Base-by-base conservation (phyloP, 2,329 filamentous ascomycete genomes). In the Cladosporium sp. region DNA sequence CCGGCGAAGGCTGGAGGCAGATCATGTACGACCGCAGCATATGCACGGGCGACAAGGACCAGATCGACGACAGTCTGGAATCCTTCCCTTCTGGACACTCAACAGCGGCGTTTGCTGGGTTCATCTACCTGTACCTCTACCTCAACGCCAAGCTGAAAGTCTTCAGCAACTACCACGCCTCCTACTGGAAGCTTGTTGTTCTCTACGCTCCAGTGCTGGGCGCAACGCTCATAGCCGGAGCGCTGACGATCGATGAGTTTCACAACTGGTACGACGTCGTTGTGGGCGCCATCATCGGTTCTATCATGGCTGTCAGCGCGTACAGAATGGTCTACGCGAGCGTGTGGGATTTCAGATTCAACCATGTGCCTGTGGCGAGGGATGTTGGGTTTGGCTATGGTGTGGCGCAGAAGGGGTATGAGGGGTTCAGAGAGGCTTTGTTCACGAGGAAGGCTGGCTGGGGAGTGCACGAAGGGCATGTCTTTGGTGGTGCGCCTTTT, bases 111-210 rank as follows among this genome's bases (percentile, higher is more conserved):
- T 89, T 88, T 52, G 84, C 83, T 0, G 85, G 84, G 4, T 85
- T 88, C 58, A 76, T 87, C 18, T 89, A 80, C 63, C 70, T 89
- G 2, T 85, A 78, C 58, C 73, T 89, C 1, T 90, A 89, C 70
- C 78, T 90, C 39, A 89, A 89, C 66, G 86, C 84, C 42, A 89
- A 89, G 72, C 76, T 90, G 57, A 89, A 89, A 74, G 79, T 88
- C 50, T 88, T 83, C 59, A 72, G 80, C 56, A 85, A 88, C 72
- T 85, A 86, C 64, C 85, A 88, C 62, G 80, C 86, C 0, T 74
- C 82, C 11, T 82, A 88, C 77, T 89, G 85, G 86, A 89, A 89
- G 70, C 68, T 88, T 11, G 72, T 85, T 27, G 77, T 74, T 13
- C 71, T 82, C 19, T 86, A 85, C 60, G 76, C 80, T 0, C 86